phyloP scores from a whole-genome alignment of 441 rosid genomes.

The Populus hybrid region DNA sequence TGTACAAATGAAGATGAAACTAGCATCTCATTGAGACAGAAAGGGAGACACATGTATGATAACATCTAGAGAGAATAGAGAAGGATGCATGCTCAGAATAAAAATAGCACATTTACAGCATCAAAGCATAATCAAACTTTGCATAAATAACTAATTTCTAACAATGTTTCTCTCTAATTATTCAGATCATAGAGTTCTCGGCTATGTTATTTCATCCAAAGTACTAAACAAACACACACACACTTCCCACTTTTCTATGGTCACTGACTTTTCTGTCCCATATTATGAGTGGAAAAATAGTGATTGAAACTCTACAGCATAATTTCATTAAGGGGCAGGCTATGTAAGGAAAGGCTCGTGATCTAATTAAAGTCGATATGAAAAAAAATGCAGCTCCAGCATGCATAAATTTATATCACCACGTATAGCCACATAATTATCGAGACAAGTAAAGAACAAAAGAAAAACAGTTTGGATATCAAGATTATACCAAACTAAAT shows the following conservation, averaged over 20 bases:
- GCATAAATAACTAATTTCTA: neutral
- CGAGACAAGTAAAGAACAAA: conserved; percentile 1
- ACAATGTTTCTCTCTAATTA: neutral
- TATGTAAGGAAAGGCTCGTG: neutral
- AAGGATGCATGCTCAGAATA: neutral
- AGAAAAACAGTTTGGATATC: neutral
- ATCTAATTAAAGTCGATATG: neutral
- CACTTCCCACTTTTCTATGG: neutral
- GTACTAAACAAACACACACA: neutral
- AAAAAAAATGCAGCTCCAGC: neutral
- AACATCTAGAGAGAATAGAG: neutral
- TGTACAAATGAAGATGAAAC: neutral
- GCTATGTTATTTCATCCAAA: neutral
- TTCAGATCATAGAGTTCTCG: neutral
- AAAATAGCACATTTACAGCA: neutral
- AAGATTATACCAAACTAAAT: neutral
- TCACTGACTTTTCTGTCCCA: neutral
- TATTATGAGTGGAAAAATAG: neutral
- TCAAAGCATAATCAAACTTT: neutral
- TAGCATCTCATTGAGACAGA: neutral
- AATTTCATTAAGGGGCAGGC: neutral
- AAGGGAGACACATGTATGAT: neutral
- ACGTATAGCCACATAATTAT: neutral
- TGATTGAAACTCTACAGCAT: neutral
- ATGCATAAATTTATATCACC: neutral